Base-by-base conservation (phyloP, 1,284 basidiomycete species). In the Kalmanozyma brasiliensis region DNA sequence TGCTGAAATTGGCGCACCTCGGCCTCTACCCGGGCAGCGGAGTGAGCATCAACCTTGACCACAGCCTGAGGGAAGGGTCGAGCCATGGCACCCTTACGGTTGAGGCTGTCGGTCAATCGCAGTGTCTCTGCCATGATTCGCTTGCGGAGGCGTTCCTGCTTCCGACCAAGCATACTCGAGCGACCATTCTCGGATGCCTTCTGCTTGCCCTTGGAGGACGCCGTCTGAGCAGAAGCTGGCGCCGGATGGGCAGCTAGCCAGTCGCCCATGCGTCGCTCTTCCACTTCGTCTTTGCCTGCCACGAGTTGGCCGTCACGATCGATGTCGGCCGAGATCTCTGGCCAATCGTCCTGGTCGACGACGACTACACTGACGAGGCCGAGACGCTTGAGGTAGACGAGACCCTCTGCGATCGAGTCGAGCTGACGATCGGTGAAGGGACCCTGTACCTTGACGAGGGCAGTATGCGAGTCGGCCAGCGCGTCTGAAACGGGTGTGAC, bases 341-440 rank as follows among this genome's bases (percentile, higher is more conserved):
- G 84, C 68, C 93, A 86, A 37, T 88, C 87, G 79, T 96, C 93
- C 74, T 92, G 89, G 73, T 98, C 96, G 45, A 98, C 87, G 45
- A 98, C 91, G 64, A 98, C 92, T 73, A 98, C 93, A 66, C 90
- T 91, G 69, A 97, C 91, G 16, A 99, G 87, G 3, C 96, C 96
- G 24, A 98, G 89, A 79, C 93, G 94, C 83, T 95, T 92, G 45
- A 99, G 88, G 80, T 97, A 93, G 45, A 94, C 90, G 85, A 99
- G 88, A 42, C 96, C 96, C 37, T 91, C 89, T 26, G 91, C 89
- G 70, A 99, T 92, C 79, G 93, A 94, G 70, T 94, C 90, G 57
- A 98, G 89, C 82, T 98, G 96, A 11, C 89, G 87, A 83, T 96
- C 91, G n/a, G 89, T 92, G 83, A 98, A 98, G 1, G 96, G 96